phyloP scores from a whole-genome alignment of 495 filamentous ascomycete species.

The Aspergillus campestris region DNA sequence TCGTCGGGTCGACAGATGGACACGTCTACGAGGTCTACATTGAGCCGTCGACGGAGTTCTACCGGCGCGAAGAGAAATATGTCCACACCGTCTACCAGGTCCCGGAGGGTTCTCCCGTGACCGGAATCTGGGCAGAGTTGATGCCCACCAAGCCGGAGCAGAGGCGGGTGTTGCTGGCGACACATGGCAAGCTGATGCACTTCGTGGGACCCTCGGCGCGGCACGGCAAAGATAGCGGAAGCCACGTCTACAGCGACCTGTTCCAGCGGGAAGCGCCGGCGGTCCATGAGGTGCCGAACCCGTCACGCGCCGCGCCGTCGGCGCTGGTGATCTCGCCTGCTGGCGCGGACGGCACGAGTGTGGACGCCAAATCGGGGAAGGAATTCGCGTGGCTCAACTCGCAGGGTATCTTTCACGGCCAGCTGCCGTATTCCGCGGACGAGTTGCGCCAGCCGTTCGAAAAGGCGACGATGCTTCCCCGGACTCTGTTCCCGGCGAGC shows the following conservation, averaged over 20 bases:
- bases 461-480: conserved; percentile 66
- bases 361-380: conserved; percentile 49
- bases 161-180: conserved; percentile 68
- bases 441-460: conserved; percentile 49
- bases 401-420: conserved; percentile 83
- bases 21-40: conserved; percentile 95
- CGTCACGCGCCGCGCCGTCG: conserved; percentile 50
- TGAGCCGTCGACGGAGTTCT: conserved; percentile 88
- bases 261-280: conserved; percentile 80
- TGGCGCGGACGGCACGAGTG: conserved; percentile 35
- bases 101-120: conserved; percentile 65
- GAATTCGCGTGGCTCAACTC: conserved; percentile 85
- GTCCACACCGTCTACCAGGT: conserved; percentile 70
- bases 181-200: conserved; percentile 64
- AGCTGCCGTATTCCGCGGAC: conserved; percentile 44
- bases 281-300: conserved; percentile 55
- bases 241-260: conserved; percentile 72
- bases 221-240: conserved; percentile 68
- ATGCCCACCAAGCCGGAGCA: conserved; percentile 58
- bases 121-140: conserved; percentile 72
- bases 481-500: conserved; percentile 57
- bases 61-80: conserved; percentile 89
- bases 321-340: conserved; percentile 70
- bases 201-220: conserved; percentile 68
- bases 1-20: conserved; percentile 84